Evolutionary conservation across 768 basidiomycete genomes (phyloP).

Genomic region (Tricholoma flavovirens): DNA sequence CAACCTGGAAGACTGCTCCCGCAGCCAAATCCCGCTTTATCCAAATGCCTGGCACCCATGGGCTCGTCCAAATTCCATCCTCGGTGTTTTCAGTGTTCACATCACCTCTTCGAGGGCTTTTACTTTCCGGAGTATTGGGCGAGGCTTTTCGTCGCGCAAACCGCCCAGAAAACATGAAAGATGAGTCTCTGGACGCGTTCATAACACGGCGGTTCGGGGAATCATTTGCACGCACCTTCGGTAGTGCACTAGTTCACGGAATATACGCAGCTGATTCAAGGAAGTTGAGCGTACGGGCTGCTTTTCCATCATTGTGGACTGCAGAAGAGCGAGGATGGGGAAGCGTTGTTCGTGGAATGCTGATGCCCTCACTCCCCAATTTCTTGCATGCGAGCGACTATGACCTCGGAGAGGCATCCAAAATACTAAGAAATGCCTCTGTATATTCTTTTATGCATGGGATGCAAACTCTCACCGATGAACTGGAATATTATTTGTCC

Average conservation of each 20-base stretch:
- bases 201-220: constrained; percentile 68
- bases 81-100: constrained; percentile 31
- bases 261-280: constrained; percentile 88
- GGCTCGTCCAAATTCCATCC: constrained; percentile 49
- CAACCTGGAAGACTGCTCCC: constrained; percentile 58
- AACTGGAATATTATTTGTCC: constrained; percentile 44
- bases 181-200: constrained; percentile 82
- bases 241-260: constrained; percentile 83
- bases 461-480: constrained; percentile 56
- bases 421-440: constrained; percentile 52
- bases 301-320: constrained; percentile 72
- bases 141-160: constrained; percentile 56
- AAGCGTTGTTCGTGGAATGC: constrained; percentile 59
- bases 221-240: constrained; percentile 65
- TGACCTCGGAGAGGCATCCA: constrained; percentile 42
- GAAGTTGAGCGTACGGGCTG: constrained; percentile 64
- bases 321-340: constrained; percentile 64
- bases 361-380: constrained; percentile 14
- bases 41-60: constrained; percentile 43
- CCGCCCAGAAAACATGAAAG: constrained; percentile 34
- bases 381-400: constrained; percentile 24
- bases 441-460: constrained; percentile 83
- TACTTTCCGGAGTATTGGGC: constrained; percentile 49
- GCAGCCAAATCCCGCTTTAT: constrained; percentile 78
- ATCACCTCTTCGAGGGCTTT: constrained; percentile 33